phyloP scores from a whole-genome alignment of 768 basidiomycete species.

The Crassisporium funariophilum region DNA sequence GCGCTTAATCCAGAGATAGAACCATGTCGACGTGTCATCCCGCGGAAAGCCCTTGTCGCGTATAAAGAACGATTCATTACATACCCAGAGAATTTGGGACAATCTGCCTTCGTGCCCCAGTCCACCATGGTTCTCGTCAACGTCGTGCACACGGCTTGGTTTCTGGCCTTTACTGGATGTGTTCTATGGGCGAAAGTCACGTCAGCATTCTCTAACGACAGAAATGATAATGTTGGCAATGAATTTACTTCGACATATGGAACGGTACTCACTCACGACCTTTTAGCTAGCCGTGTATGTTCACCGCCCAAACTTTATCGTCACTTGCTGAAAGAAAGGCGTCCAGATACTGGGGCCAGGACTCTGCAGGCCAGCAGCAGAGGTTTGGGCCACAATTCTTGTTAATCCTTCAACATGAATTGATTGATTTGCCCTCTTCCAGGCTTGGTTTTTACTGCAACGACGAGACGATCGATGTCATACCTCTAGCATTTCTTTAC shows the following conservation, averaged over 20 bases:
- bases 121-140: conserved; percentile 9
- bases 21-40: conserved; percentile 25
- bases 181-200: conserved; percentile 18
- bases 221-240: conserved; percentile 41
- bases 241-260: not conserved
- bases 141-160: conserved; percentile 11
- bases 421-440: not conserved
- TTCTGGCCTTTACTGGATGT: conserved; percentile 12
- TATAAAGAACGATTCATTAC: conserved; percentile 11
- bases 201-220: conserved; percentile 34
- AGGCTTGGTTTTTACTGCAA: conserved; percentile 63
- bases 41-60: conserved; percentile 9
- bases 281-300: conserved; percentile 40
- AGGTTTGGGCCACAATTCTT: conserved; percentile 22
- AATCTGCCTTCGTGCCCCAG: conserved; percentile 9
- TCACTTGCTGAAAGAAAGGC: not conserved
- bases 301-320: not conserved
- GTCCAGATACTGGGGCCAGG: conserved; percentile 45
- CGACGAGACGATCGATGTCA: conserved; percentile 61
- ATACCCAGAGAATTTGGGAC: conserved; percentile 2
- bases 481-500: conserved; percentile 63
- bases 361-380: conserved; percentile 39
- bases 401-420: not conserved
- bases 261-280: not conserved
- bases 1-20: conserved; percentile 1